Evolutionary conservation across 441 rosid species (phyloP), one percentile per base, ranked within the genome.

Genomic region (Mallotus repandus): DNA sequence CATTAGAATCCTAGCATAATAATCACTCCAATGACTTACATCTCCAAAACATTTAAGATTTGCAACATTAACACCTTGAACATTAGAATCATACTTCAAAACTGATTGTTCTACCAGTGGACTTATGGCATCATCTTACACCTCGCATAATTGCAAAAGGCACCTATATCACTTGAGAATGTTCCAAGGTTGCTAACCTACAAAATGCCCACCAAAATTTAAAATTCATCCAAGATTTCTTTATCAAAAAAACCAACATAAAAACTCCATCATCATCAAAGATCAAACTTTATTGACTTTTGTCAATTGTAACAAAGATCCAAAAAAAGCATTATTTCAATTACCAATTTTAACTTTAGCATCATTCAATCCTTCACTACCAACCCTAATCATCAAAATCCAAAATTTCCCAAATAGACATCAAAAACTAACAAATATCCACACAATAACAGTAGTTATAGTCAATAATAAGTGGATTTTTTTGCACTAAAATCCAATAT

Each of bases 91-190:
- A 6, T 85, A 84, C 89, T 88, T 91, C 49, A 89, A 87, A 4
- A 89, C 81, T 50, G 81, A 32, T 9, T 79, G 77, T 71, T 78
- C 88, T 74, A 89, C 85, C 78, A 91, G 80, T 58, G 82, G 75
- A 79, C 98, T 93, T 45, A 88, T 86, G 9, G 97, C 97, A 83
- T 93, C 98, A 81, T 93, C 98, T 83, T 92, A 89, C 79, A 89
- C 97, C 74, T 92, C 92, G 58, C 87, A 83, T 25, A 89, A 88
- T 79, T 92, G 93, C 75, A 92, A 82, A 75, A 92, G 83, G 77
- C 94, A 87, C 87, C 84, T 69, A 92, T 87, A 72, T 92, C 97
- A 3, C 91, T 85, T 9, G 95, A 87, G 86, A 91, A 92, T 60
- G 89, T 84, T 29, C 87, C 92, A 56, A 89, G 70, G 82, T 91